A percentile compares a stretch with the other conserved stretches of the same genome.
Conservation (phyloP, 164 flowering plant species). For the Malania oleifera region DNA sequence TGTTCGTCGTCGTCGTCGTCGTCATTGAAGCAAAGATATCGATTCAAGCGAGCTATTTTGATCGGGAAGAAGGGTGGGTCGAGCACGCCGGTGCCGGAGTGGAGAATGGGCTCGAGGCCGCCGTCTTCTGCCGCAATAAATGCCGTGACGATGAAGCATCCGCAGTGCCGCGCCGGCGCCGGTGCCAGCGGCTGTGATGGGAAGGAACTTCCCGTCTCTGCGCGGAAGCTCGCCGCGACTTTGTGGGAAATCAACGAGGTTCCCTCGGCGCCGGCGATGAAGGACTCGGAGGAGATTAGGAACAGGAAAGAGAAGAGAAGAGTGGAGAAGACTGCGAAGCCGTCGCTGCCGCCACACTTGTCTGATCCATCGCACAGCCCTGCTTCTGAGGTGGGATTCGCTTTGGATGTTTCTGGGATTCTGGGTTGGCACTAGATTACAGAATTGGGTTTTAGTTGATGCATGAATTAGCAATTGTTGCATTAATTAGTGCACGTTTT, state of each 20-base stretch:
- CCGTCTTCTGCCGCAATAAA: slow-evolving; percentile 19
- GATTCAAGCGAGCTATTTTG: slow-evolving; percentile 44
- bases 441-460: not conserved
- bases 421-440: not conserved
- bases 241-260: slow-evolving; percentile 48
- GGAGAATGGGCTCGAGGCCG: slow-evolving; percentile 23
- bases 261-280: slow-evolving; percentile 17
- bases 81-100: slow-evolving; percentile 35
- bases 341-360: slow-evolving; percentile 16
- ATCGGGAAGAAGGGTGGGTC: slow-evolving; percentile 39
- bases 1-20: slow-evolving; percentile 58
- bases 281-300: slow-evolving; percentile 9
- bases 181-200: slow-evolving; percentile 1
- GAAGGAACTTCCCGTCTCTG: slow-evolving; percentile 31
- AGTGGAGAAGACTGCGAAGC: slow-evolving; percentile 6
- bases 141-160: not conserved
- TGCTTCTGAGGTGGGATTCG: slow-evolving; percentile 31
- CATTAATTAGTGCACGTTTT: no score
- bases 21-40: slow-evolving; percentile 29
- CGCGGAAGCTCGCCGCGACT: slow-evolving; percentile 51
- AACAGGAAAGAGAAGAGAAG: slow-evolving; percentile 8
- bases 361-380: slow-evolving; percentile 33
- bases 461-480: slow-evolving; percentile 1
- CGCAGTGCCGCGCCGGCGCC: not conserved
- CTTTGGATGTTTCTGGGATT: not conserved